Base-by-base conservation (phyloP, 805 yeast species). In the Nakazawaea ishiwadae region DNA sequence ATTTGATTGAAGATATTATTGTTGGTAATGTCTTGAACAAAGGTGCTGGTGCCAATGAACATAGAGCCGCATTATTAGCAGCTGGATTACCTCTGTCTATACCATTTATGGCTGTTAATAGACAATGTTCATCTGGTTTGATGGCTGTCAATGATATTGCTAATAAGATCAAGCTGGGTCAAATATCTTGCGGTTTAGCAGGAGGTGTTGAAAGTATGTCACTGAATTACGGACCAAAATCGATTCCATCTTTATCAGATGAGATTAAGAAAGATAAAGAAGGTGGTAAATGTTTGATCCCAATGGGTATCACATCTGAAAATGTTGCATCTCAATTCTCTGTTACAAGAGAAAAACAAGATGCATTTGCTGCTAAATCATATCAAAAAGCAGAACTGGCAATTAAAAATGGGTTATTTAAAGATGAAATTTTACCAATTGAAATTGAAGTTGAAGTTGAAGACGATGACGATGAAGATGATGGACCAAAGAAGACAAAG, bases 241-340 rank as follows among this genome's bases (percentile, higher is more conserved):
- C 91, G 31, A 66, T 82, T 45, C 83, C 88, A 9, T 65, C 68
- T 31, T 69, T 82, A 45, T 78, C 86, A 10, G 71, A 74, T 16
- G 31, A 38, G 4, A 64, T 65, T 14, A 56, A 77, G 54, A 55
- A 66, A 34, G 58, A 59, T 8, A 60, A 69, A 50, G 55, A 59
- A 37, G 74, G 68, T 35, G 81, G 83, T n/a, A 69, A 69, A 47
- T 91, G 97, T 66, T 66, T 84, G 62, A 78, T 91, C 48, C 98
- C 98, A 50, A 91, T 91, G 98, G 98, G 98, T 35, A 81, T 82
- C 55, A 91, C 98, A 40, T 85, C 88, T 58, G 98, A 91, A 68
- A 91, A 91, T 61, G 85, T 91, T 43, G 90, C 95, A 21, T 62
- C 64, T 32, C 73, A 74, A 60, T 90, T 71, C 63, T 62, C 65